phyloP scores from a whole-genome alignment of 1,139 yeast genomes.

The Magnusiomyces paraingens region DNA sequence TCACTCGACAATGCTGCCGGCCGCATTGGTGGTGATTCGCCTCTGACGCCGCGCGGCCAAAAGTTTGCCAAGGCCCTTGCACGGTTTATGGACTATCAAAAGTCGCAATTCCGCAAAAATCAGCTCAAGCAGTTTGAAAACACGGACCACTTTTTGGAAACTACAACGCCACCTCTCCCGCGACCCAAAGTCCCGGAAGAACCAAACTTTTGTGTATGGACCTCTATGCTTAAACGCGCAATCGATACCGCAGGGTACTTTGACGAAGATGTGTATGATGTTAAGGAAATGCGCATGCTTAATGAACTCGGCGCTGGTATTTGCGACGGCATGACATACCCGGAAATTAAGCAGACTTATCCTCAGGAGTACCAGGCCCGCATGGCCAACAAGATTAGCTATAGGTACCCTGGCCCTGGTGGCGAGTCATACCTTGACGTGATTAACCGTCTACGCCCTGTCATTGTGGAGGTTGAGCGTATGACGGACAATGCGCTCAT shows the following conservation, averaged over 20 bases:
- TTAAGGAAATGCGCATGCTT: slow-evolving; percentile 87
- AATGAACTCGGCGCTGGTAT: slow-evolving; percentile 91
- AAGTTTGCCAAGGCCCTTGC: slow-evolving; percentile 68
- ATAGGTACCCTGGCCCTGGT: slow-evolving; percentile 95
- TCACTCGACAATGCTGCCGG: slow-evolving; percentile 78
- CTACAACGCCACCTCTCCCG: neutral
- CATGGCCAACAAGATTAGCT: slow-evolving; percentile 65
- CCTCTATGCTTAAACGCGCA: slow-evolving; percentile 76
- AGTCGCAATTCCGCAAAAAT: slow-evolving; percentile 58
- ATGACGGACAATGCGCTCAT: slow-evolving; percentile 81
- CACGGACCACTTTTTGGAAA: slow-evolving; percentile 30
- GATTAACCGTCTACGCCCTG: slow-evolving; percentile 78
- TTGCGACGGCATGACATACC: slow-evolving; percentile 87
- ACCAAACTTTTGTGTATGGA: slow-evolving; percentile 85
- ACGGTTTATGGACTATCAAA: slow-evolving; percentile 66
- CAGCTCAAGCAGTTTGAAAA: slow-evolving; percentile 51
- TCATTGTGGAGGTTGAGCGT: slow-evolving; percentile 87
- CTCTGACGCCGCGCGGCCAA: slow-evolving; percentile 69
- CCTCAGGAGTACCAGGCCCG: slow-evolving; percentile 80
- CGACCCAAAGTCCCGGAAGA: slow-evolving; percentile 38
- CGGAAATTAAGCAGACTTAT: slow-evolving; percentile 60
- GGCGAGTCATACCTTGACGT: slow-evolving; percentile 95
- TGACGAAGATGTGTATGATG: slow-evolving; percentile 58
- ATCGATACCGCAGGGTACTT: slow-evolving; percentile 73
- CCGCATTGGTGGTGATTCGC: slow-evolving; percentile 87